These are phyloP conservation scores for Phytophthora palmivora DNA, from an alignment of 352 stramenopile genomes.

Conservation along the genomic window DNA sequence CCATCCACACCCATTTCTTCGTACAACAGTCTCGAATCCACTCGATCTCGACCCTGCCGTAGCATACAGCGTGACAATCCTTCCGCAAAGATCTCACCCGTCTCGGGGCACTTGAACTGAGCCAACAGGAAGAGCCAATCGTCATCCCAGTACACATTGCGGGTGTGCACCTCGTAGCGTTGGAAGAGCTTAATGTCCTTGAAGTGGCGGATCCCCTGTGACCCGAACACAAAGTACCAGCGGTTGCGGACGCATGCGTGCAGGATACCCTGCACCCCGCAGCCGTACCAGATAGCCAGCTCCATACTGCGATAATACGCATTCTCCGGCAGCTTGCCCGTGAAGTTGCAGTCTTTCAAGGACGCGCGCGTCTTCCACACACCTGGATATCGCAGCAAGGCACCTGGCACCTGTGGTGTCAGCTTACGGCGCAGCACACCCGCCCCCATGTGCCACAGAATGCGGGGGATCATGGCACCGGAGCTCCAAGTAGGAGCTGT, in stretches of 20 bases:
- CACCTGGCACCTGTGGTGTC: conserved; percentile 45
- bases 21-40: conserved; percentile 63
- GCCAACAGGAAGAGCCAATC: conserved; percentile 73
- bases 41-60: conserved; percentile 54
- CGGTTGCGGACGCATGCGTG: conserved; percentile 58
- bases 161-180: conserved; percentile 70
- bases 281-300: conserved; percentile 76
- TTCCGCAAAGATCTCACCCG: conserved; percentile 66
- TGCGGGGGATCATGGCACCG: conserved; percentile 64
- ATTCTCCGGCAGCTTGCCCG: conserved; percentile 60
- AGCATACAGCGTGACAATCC: conserved; percentile 70
- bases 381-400: conserved; percentile 60
- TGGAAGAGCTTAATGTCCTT: conserved; percentile 61
- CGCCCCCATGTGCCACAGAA: conserved; percentile 74
- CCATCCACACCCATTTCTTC: conserved; percentile 59
- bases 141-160: conserved; percentile 78
- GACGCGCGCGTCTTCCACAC: conserved; percentile 63
- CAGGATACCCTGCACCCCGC: conserved; percentile 64
- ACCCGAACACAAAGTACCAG: conserved; percentile 79
- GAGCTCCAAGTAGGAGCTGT: not conserved
- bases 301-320: conserved; percentile 81
- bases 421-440: conserved; percentile 61
- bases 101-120: conserved; percentile 76
- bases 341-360: conserved; percentile 66
- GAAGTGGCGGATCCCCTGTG: conserved; percentile 70